These are phyloP conservation scores for Hippophae gyantsensis DNA, from an alignment of 306 rosid genomes.

Conservation along the genomic window DNA sequence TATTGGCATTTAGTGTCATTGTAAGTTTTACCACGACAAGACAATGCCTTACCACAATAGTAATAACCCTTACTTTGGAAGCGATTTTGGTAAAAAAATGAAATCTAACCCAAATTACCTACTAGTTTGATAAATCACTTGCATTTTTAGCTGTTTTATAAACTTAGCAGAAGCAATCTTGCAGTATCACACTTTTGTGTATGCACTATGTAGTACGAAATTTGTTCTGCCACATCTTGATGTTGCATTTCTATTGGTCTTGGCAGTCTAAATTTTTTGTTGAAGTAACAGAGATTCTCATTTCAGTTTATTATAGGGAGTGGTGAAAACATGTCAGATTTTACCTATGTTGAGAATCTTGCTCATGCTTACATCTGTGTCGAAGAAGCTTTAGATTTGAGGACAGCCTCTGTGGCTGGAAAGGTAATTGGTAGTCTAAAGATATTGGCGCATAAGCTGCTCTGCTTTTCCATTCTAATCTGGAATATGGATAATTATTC, in stretches of 20 bases:
- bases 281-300: conserved; percentile 50
- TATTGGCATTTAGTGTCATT: no score
- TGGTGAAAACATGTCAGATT: conserved; percentile 65
- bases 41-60: no score
- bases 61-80: no score
- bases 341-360: conserved; percentile 75
- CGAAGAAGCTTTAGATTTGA: conserved; percentile 64
- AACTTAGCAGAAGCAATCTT: not conserved
- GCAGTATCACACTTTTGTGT: no score
- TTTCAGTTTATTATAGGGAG: conserved; percentile 86
- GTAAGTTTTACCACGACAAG: no score
- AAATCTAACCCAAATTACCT: no score
- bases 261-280: conserved; percentile 11
- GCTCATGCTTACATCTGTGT: conserved; percentile 82
- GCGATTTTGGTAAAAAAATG: no score
- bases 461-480: conserved; percentile 14
- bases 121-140: no score
- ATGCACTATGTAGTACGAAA: conserved; percentile 9
- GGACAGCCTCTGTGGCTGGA: conserved; percentile 60
- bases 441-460: not conserved
- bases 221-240: conserved; percentile 10
- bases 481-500: conserved; percentile 16
- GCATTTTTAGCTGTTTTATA: not conserved
- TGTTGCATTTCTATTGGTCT: conserved; percentile 12
- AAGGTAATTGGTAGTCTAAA: conserved; percentile 41